Percentiles rank a stretch among this genome's conserved stretches.
These are phyloP conservation scores for Aspergillus transmontanensis DNA, from an alignment of 2,329 filamentous ascomycete species.

Conservation along the genomic window DNA sequence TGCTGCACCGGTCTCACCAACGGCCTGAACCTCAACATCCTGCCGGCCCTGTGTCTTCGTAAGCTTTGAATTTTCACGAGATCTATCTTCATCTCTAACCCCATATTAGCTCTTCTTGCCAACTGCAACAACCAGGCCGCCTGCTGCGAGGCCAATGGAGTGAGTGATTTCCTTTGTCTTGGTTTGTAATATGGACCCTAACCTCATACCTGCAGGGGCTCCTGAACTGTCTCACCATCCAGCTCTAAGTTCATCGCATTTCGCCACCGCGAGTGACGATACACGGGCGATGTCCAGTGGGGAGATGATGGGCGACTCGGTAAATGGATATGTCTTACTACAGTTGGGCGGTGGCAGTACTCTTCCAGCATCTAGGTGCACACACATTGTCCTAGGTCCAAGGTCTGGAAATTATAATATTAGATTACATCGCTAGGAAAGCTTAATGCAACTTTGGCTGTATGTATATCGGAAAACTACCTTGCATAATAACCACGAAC, in stretches of 20 bases:
- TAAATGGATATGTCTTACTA: not conserved
- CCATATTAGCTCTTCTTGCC: not conserved
- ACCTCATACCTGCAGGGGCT: not conserved
- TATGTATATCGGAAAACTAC: not conserved
- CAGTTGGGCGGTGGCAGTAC: not conserved
- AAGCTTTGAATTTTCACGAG: rapidly evolving
- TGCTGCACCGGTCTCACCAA: not conserved
- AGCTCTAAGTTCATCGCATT: not conserved
- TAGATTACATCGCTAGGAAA: not conserved
- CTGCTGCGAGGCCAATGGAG: not conserved
- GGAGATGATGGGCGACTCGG: not conserved
- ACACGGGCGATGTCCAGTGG: not conserved
- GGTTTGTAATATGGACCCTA: not conserved
- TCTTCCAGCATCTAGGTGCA: not conserved
- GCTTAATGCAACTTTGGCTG: not conserved
- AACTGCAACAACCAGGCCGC: conserved; percentile 1
- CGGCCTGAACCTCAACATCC: not conserved
- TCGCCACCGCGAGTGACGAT: not conserved
- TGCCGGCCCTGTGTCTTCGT: not conserved
- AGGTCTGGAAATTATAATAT: not conserved
- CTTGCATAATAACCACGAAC: not conserved
- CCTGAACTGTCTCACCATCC: not conserved
- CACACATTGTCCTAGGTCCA: not conserved
- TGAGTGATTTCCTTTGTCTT: not conserved
- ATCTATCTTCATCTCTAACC: not conserved